Evolutionary conservation across 2,329 filamentous ascomycete species (phyloP), one percentile per base, ranked within the genome.

Genomic region (Aspergillus eucalypticola): DNA sequence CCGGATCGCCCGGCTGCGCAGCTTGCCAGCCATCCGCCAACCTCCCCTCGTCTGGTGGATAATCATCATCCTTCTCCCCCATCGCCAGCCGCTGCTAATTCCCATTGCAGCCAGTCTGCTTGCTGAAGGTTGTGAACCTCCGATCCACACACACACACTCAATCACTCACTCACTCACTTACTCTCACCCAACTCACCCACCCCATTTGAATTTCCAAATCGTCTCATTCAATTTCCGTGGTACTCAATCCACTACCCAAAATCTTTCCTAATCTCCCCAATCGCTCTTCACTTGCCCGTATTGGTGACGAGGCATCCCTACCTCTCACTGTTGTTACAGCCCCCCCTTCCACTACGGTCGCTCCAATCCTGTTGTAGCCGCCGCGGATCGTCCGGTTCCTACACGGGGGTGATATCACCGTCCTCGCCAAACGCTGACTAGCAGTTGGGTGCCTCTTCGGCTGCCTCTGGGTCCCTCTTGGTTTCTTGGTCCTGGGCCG

Each of bases 371-470:
- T 19, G 21, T 39, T 44, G 53, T 55, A 55, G 53, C 41, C 53
- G 53, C 53, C 53, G 53, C 19, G 25, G 39, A 55, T 55, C 53
- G 35, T 11, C 53, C 39, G 53, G n/a, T 32, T 35, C n/a, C 51
- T 55, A 41, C 53, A 54, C 23, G 23, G 53, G 17, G 44, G 53
- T 55, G 53, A 55, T 55, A 55, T 55, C 53, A 55, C 25, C 13
- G 19, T 44, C 41, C 27, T 27, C 23, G 41, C 4, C 4, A 21
- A 19, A 25, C 44, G 44, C 46, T 50, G 39, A 44, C 42, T 44
- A 27, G 39, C 19, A n/a, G 19, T 17, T 38, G 13, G 32, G 35
- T 42, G 39, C 51, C 51, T 53, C 32, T 38, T 58, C 17, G 15
- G 44, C 19, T 44, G 19, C 19, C 41, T 44, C 41, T 44, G 41